A percentile compares a stretch with the other conserved stretches of the same genome.
Evolutionary conservation across 2,329 filamentous ascomycete genomes (phyloP).

Genomic region (Aspergillus sp.): DNA sequence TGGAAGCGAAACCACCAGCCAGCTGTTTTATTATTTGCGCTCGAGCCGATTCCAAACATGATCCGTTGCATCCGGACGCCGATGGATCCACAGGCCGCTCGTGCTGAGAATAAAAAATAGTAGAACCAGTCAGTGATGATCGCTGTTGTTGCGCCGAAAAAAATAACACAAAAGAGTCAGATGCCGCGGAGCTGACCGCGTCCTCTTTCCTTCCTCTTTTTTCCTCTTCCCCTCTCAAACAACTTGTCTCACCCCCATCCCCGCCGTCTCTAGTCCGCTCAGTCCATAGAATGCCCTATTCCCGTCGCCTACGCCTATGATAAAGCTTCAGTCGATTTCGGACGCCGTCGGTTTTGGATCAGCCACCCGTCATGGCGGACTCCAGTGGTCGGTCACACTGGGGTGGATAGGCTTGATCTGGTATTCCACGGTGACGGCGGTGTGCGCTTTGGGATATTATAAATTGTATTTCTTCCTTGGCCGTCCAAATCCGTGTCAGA

Average conservation of each 20-base stretch:
- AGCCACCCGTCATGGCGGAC: constrained; percentile 28
- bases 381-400: constrained; percentile 39
- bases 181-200: not conserved
- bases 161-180: not conserved
- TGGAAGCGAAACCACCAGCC: not conserved
- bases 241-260: not conserved
- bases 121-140: not conserved
- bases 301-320: constrained; percentile 27
- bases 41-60: not conserved
- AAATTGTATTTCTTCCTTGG: constrained; percentile 52
- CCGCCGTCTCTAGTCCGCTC: not conserved
- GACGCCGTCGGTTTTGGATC: constrained; percentile 22
- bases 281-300: constrained; percentile 17
- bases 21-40: not conserved
- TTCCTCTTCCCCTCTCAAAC: constrained; percentile 1
- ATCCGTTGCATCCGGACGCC: constrained; percentile 10
- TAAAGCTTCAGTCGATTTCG: constrained; percentile 25
- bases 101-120: not conserved
- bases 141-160: not conserved
- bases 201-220: not conserved
- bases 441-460: constrained; percentile 59
- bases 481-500: not conserved
- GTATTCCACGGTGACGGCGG: constrained; percentile 56
- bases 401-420: constrained; percentile 54
- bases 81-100: no score